Evolutionary conservation across 2,329 filamentous ascomycete genomes (phyloP), one percentile per base, ranked within the genome.

Genomic region (Colletotrichum australisinense): DNA sequence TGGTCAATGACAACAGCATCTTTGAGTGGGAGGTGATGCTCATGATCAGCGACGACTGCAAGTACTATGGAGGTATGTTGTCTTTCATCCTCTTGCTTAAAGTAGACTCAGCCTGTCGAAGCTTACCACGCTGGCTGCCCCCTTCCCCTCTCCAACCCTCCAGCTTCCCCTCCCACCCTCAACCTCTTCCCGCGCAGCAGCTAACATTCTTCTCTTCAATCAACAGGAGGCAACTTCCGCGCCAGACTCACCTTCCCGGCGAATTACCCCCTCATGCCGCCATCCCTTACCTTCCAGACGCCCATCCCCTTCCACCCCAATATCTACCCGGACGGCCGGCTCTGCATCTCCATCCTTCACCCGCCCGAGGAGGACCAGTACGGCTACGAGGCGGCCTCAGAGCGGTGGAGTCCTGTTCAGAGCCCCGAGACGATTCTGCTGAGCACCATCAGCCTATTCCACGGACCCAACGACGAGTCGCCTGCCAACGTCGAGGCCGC

Each of bases 1-100:
- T 99, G 56, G 92, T 95, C 65, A 92, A 93, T 79, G 94, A 93
- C 82, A 93, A 86, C 84, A 97, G 97, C 81, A 92, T 98, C 11
- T 98, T 98, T 77, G 94, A 97, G 86, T 99, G 97, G 97, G 95
- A 98, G 83, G 95, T 98, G 24, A 98, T 98, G 94, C 91, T 99
- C 74, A 98, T 99, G 96, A 96, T 98, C 76, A 95, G 91, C 75
- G 95, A 98, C 78, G 95, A 97, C 80, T 95, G 94, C 84, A 96
- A 95, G 84, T 94, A 94, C 83, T 98, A 98, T 79, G 95, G 95
- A 79, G 95, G 95, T 96, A 85, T 72, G 49, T 19, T 55, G 63
- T 38, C 60, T 16, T 32, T 35, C 49, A 64, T 35, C 35, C 16
- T 64, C 56, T 53, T 16, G 65, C 42, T 42, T 24, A 46, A 19